Conservation (phyloP, 345 rosid species). For the Salix brachista region DNA sequence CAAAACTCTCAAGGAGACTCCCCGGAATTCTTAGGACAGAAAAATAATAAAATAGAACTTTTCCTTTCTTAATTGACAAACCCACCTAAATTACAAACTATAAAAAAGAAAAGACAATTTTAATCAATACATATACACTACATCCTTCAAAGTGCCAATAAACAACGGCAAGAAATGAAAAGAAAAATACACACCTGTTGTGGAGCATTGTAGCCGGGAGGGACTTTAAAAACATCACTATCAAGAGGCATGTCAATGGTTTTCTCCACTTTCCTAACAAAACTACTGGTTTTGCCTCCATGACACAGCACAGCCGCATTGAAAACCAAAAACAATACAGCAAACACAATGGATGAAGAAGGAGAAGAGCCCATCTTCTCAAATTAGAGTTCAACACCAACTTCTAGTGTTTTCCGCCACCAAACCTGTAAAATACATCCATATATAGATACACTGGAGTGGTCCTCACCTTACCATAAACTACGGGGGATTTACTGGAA, state of each 20-base stretch:
- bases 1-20: neutral
- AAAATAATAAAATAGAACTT: neutral
- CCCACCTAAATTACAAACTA: neutral
- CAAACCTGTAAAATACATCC: neutral
- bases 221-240: conserved; percentile 62
- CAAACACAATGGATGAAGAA: conserved; percentile 9
- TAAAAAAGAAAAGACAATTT: neutral
- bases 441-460: neutral
- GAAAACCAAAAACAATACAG: conserved; percentile 37
- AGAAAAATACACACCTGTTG: conserved; percentile 52
- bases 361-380: conserved; percentile 3
- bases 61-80: neutral
- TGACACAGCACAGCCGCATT: conserved; percentile 39
- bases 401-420: neutral
- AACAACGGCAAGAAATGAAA: neutral
- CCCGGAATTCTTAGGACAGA: neutral
- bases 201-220: conserved; percentile 84
- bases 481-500: neutral
- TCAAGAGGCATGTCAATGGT: conserved; percentile 69
- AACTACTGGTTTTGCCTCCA: conserved; percentile 71
- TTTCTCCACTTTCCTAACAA: conserved; percentile 49
- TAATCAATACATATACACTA: neutral
- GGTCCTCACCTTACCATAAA: neutral
- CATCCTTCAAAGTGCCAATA: neutral
- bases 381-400: neutral